Base-by-base conservation (phyloP, 495 filamentous ascomycete genomes). In the Daldinia bambusicola region DNA sequence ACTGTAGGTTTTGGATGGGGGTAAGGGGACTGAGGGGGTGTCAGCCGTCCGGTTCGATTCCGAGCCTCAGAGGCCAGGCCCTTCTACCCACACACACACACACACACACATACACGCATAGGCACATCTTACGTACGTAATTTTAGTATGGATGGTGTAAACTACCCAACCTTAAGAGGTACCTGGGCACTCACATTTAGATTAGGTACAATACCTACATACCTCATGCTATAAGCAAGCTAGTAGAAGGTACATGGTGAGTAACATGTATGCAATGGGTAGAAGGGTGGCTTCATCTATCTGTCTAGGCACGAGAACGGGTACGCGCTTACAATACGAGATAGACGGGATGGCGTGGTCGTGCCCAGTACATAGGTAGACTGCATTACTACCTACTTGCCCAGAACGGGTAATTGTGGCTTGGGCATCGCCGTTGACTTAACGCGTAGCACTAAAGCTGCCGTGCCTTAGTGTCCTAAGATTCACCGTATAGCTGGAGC, bases 1-100 rank as follows among this genome's bases (percentile, higher is more conserved):
- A 41, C 58, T 31, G 48, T 41, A 0, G 16, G 26, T 26, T 26
- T 31, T 12, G 22, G 45, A 20, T 37, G 38, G 18, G 43, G 43
- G 18, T 5, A 12, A 4, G 37, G 37, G 37, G 37, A 14, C 8
- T 8, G 14, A 5, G 5, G 34, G 9, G 7, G 30, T 43, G 48
- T 60, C 64, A 67, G 50, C 51, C 57, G 38, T 20, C 30, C 66
- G 51, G 61, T 64, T 51, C 16, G 34, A 69, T 50, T 56, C 66
- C 58, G 58, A 57, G 34, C 65, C 38, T n/a, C 66, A 51, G 58
- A 57, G 34, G 57, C 38, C 10, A 63, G 41, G 14, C 59, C 43
- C 4, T 62, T 61, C 65, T 57, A 50, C 37, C 18, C 51, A 31
- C 22, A 6, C 20, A 8, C 50, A 6, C 50, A 53, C 26, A 16